Conservation (phyloP, 164 flowering plant genomes). For the Magnolia kwangsiensis region DNA sequence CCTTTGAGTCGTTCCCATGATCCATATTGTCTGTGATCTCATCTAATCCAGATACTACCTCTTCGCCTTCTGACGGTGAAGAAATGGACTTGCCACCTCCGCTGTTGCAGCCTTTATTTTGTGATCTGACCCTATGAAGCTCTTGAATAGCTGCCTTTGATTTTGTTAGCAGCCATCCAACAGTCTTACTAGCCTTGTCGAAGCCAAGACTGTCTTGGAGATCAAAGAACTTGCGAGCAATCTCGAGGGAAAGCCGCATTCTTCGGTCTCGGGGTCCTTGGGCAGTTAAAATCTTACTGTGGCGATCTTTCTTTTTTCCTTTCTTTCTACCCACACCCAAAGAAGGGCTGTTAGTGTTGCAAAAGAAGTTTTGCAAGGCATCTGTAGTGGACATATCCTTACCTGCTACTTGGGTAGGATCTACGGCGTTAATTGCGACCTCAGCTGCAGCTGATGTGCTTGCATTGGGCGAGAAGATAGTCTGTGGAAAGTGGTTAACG, state of each 20-base stretch:
- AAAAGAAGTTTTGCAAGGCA: background rate
- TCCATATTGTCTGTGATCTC: slow-evolving; percentile 9
- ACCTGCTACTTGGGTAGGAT: background rate
- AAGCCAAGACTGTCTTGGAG: slow-evolving; percentile 67
- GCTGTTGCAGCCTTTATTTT: slow-evolving; percentile 6
- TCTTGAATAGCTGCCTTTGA: slow-evolving; percentile 52
- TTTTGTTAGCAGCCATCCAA: slow-evolving; percentile 58
- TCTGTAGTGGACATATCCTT: background rate
- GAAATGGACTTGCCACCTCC: slow-evolving; percentile 11
- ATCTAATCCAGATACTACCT: slow-evolving; percentile 25
- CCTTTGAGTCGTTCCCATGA: background rate
- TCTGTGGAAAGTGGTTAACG: background rate
- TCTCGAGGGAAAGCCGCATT: slow-evolving; percentile 72
- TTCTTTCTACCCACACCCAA: slow-evolving; percentile 12
- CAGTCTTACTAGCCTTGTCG: slow-evolving; percentile 74
- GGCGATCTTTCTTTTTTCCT: slow-evolving; percentile 50
- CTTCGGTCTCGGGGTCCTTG: slow-evolving; percentile 67
- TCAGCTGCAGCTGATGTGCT: background rate
- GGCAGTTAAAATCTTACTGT: slow-evolving; percentile 75
- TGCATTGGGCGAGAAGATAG: background rate
- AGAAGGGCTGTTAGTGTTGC: background rate
- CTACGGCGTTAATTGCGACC: background rate
- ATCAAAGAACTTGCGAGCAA: slow-evolving; percentile 55
- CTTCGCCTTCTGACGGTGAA: slow-evolving; percentile 47
- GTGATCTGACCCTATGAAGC: slow-evolving; percentile 18